These are phyloP conservation scores for Periconia digitata DNA, from an alignment of 2,329 filamentous ascomycete genomes.

Conservation along the genomic window DNA sequence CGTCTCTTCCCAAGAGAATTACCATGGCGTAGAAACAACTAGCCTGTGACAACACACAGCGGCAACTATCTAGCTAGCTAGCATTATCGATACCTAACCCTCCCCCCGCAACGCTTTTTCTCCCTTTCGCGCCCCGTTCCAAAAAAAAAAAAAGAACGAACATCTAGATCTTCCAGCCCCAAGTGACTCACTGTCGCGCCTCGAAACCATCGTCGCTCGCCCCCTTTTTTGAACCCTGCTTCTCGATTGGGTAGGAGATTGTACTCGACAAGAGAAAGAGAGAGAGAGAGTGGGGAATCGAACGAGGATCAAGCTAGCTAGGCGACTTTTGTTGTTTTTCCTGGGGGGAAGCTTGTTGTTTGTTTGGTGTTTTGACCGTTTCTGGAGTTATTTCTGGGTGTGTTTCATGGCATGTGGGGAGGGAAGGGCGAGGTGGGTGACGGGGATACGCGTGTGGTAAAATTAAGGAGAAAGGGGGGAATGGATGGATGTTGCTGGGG, in stretches of 20 bases:
- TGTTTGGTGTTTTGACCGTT: no score
- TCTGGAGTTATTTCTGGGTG: no score
- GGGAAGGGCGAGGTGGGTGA: conserved; percentile 2
- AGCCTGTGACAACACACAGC: background rate
- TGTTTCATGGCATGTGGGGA: no score
- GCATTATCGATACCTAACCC: conserved; percentile 9
- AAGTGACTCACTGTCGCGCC: conserved; percentile 10
- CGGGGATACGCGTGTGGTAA: conserved; percentile 25
- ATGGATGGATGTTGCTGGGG: conserved; percentile 5
- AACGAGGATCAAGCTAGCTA: no score
- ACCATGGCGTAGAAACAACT: background rate
- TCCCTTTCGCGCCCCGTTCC: background rate
- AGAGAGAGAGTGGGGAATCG: no score
- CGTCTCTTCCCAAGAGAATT: no score
- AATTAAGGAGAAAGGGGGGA: conserved; percentile 28
- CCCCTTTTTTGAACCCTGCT: conserved; percentile 24
- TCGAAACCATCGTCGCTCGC: background rate
- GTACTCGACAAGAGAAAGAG: conserved; percentile 11
- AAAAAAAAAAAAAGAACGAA: no score
- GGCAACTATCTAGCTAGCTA: conserved; percentile 9
- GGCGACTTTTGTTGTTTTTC: no score
- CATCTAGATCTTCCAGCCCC: conserved; percentile 15
- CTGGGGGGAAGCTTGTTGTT: no score
- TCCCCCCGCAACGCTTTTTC: conserved; percentile 13
- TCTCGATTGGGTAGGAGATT: conserved; percentile 20